Base-by-base conservation (phyloP, 306 rosid species). In the Begonia fuchsioides region DNA sequence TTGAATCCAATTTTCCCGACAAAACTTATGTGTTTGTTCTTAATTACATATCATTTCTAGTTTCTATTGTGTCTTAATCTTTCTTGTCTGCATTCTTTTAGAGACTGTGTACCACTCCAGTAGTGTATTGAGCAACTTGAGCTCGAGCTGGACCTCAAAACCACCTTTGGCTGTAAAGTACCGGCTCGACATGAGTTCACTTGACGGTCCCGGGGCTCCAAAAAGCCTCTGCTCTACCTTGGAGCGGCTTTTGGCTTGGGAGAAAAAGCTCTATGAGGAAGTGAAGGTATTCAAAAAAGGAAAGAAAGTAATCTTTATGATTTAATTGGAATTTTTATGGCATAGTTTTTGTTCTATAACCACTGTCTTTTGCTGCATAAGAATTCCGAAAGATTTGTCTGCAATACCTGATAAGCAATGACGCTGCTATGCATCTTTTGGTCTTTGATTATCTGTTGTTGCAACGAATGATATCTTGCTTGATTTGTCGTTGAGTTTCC, bases 41-140 rank as follows among this genome's bases (percentile, higher is more conserved):
- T 8, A 1, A 20, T 15, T 38, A 52, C 32, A 12, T 16, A 26
- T 14, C 54, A 32, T 9, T 47, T 59, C n/a, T n/a, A n/a, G n/a
- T n/a, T n/a, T n/a, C 40, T 39, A 59, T 13, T 50, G 38, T 32
- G 26, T 41, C 20, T 47, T 13, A 7, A 54, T 47, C 39, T 20
- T 38, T 10, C 35, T 35, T 10, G 41, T 48, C 7, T 26, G 35
- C 1, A 44, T 46, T 71, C 41, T 71, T 63, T 60, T 82, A 92
- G 98, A 85, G 72, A 92, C 96, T 6, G 87, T 92, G 68, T 92
- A 92, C 64, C 98, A 92, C 62, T 92, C 98, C 50, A 85, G 72
- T 56, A 82, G 96, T 41, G 45, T 92, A 57, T 61, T 92, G 53
- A 85, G 98, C 70, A 92, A 58, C 55, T 64, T 92, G 63, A 92